Conservation (phyloP, 1,284 basidiomycete species). For the Cryptococcus sp. region DNA sequence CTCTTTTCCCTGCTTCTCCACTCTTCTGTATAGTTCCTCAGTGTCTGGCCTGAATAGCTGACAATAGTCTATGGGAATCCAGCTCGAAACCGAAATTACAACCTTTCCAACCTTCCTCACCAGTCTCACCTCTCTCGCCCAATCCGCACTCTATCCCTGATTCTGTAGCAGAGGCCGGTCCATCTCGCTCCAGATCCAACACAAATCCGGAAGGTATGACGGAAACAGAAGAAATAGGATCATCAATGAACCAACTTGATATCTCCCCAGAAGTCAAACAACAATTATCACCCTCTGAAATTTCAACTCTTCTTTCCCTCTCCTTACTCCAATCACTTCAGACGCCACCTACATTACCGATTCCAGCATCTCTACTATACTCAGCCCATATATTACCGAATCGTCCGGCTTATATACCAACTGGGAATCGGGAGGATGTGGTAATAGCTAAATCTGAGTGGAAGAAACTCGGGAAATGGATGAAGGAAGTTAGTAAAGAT, state of each 20-base stretch:
- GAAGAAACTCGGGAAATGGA: slow-evolving; percentile 74
- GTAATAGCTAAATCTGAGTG: slow-evolving; percentile 51
- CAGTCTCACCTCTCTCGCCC: slow-evolving; percentile 18
- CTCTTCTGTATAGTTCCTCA: not conserved
- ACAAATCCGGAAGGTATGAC: not conserved
- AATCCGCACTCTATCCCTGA: too few species aligned
- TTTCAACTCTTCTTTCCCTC: slow-evolving; percentile 56
- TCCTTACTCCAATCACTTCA: slow-evolving; percentile 63
- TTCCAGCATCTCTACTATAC: slow-evolving; percentile 71
- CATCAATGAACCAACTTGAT: slow-evolving; percentile 58
- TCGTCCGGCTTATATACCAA: slow-evolving; percentile 60
- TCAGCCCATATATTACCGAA: slow-evolving; percentile 69
- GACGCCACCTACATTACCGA: slow-evolving; percentile 61
- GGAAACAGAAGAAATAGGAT: too few species aligned
- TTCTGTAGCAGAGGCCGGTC: slow-evolving; percentile 1
- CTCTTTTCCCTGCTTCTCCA: too few species aligned
- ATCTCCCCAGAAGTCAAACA: slow-evolving; percentile 63
- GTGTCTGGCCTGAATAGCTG: slow-evolving; percentile 5
- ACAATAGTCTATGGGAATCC: slow-evolving; percentile 42
- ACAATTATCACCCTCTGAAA: slow-evolving; percentile 50
- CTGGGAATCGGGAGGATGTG: slow-evolving; percentile 61
- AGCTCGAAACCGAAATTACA: slow-evolving; percentile 30
- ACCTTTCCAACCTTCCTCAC: slow-evolving; percentile 26
- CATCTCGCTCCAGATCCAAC: not conserved
- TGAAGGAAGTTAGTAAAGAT: slow-evolving; percentile 69